Evolutionary conservation across 2,329 filamentous ascomycete genomes (phyloP), one percentile per base, ranked within the genome.

Genomic region (Rosellinia necatrix): DNA sequence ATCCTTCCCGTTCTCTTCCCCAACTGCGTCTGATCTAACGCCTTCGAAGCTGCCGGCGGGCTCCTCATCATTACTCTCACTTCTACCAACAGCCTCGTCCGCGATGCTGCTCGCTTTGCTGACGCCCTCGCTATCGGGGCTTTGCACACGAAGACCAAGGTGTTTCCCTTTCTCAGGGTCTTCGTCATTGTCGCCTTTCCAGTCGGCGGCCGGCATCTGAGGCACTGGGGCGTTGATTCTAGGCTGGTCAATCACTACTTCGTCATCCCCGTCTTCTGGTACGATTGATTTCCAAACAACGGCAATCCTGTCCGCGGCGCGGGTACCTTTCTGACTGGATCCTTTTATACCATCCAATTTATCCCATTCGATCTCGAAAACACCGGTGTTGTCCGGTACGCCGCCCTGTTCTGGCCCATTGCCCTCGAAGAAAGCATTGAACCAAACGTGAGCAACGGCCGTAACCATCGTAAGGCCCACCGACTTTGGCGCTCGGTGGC

Each of bases 291-390:
- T 85, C 94, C 94, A 99, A 0, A 96, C 87, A 0, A 97, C 89
- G 9, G 90, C 87, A 21, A 97, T 77, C 35, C 84, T 83, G 69
- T 99, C 93, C 7, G 96, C 85, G 0, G 90, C 91, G 38, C 87
- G 81, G 0, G 88, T 88, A 0, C 94, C 94, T 71, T 96, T 96
- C 27, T 87, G 82, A 19, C 81, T 85, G 4, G 89, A 92, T 1
- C 94, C 94, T 71, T 97, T 97, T 72, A 99, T 92, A 3, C 94
- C 94, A 65, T 99, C 94, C 85, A 99, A 90, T 50, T 79, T 78
- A 34, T 84, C 81, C 83, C 83, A 85, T 1, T 80, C 79, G 24
- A 85, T 81, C 55, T 76, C 73, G 46, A 85, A 85, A 3, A 85
- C 76, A 9, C 83, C 93, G 8, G 82, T 89, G 38, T 87, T 81